A percentile compares a stretch with the other conserved stretches of the same genome.
Evolutionary conservation across 2,329 filamentous ascomycete genomes (phyloP).

Genomic region (Aspergillus sclerotialis): DNA sequence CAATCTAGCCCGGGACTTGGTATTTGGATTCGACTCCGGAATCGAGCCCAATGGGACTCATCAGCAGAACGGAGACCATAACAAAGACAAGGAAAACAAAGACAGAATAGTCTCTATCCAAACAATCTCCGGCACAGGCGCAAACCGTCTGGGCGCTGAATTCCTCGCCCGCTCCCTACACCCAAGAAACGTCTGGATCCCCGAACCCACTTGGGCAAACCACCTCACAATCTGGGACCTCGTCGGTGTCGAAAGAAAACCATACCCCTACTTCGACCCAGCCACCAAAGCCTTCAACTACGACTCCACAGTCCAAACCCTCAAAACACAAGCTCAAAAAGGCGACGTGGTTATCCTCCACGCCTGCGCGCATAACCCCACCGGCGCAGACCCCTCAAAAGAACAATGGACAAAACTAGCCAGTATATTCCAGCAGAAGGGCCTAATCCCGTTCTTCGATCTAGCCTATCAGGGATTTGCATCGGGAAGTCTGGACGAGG

Average conservation of each 20-base stretch:
- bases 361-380: slow-evolving; percentile 94
- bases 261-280: slow-evolving; percentile 86
- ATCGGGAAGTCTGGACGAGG: slow-evolving; percentile 70
- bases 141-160: slow-evolving; percentile 77
- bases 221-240: slow-evolving; percentile 95
- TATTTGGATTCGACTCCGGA: slow-evolving; percentile 10
- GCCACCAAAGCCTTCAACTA: slow-evolving; percentile 80
- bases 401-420: slow-evolving; percentile 91
- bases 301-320: slow-evolving; percentile 66
- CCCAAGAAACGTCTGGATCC: slow-evolving; percentile 71
- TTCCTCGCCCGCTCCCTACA: slow-evolving; percentile 62
- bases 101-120: slow-evolving; percentile 44
- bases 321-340: slow-evolving; percentile 49
- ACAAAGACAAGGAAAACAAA: too few relatives aligned
- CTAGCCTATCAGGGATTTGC: slow-evolving; percentile 93
- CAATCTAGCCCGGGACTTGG: slow-evolving; percentile 3
- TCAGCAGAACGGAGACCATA: not conserved
- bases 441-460: slow-evolving; percentile 57
- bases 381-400: slow-evolving; percentile 81
- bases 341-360: slow-evolving; percentile 81
- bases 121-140: slow-evolving; percentile 44
- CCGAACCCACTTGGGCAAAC: slow-evolving; percentile 93
- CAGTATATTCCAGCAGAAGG: slow-evolving; percentile 57
- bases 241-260: slow-evolving; percentile 47
- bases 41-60: not conserved